A percentile compares a stretch with the other conserved stretches of the same genome.
Evolutionary conservation across 768 basidiomycete species (phyloP).

Genomic region (Lenzites betulinus): DNA sequence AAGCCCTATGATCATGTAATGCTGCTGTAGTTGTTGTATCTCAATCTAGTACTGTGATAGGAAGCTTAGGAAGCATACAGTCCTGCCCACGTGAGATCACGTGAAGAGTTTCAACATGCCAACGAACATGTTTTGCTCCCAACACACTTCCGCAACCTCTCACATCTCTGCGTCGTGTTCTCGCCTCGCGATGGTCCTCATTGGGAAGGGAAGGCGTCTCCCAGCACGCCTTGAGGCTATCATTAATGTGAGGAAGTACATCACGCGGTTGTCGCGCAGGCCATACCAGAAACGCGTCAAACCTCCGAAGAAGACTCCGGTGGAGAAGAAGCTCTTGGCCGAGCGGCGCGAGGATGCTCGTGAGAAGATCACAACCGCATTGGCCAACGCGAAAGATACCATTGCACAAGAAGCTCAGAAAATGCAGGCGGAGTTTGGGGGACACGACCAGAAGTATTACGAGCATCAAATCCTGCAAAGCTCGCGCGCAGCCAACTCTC

Average conservation of each 20-base stretch:
- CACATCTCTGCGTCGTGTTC: neutral
- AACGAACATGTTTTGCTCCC: neutral
- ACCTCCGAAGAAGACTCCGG: neutral
- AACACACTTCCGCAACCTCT: neutral
- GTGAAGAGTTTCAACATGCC: neutral
- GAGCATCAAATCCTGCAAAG: constrained; percentile 3
- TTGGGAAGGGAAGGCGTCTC: neutral
- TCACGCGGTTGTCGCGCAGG: neutral
- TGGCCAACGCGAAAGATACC: neutral
- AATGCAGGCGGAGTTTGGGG: neutral
- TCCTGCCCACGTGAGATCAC: neutral
- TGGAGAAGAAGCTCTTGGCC: neutral
- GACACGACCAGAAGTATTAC: neutral
- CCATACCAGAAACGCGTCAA: neutral
- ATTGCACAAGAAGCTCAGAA: neutral
- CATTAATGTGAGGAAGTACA: neutral
- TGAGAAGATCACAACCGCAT: neutral
- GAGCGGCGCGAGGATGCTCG: neutral
- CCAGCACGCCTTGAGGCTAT: neutral
- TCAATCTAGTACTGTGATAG: neutral
- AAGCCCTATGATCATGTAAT: neutral
- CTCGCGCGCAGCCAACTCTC: neutral
- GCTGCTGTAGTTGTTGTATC: neutral
- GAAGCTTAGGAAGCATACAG: too few species aligned
- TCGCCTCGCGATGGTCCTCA: neutral